phyloP scores from a whole-genome alignment of 2,329 filamentous ascomycete genomes.

The Colletotrichum theobromicola region DNA sequence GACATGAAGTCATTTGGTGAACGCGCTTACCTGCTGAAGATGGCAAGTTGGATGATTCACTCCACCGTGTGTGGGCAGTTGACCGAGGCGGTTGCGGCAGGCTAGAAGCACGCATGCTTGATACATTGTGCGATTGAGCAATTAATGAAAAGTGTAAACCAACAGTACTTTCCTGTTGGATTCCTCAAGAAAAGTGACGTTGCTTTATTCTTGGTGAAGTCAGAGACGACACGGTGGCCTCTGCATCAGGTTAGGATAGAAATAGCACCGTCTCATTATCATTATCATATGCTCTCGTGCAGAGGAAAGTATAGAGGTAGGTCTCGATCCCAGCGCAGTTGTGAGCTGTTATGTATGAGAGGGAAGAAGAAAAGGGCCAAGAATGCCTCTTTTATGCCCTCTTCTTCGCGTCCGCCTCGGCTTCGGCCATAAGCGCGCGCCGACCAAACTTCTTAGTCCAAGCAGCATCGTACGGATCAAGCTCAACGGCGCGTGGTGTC shows the following conservation, averaged over 20 bases:
- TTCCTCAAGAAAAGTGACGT: not conserved
- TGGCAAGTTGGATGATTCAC: not conserved
- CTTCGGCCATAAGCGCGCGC: not conserved
- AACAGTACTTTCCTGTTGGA: not conserved
- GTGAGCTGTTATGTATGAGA: not conserved
- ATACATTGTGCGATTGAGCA: not conserved
- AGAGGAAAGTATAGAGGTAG: not conserved
- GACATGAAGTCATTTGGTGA: conserved; percentile 31
- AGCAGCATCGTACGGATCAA: conserved; percentile 49
- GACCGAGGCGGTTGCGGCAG: not conserved
- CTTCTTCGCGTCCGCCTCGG: not conserved
- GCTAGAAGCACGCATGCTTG: not conserved
- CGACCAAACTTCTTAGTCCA: conserved; percentile 54
- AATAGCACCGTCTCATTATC: not conserved
- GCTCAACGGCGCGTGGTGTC: conserved; percentile 46
- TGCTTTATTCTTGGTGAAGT: not conserved
- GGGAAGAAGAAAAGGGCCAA: not conserved
- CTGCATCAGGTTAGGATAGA: not conserved
- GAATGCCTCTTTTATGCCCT: not conserved
- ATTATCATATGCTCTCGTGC: not conserved
- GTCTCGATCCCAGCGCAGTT: not conserved
- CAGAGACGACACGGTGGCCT: not conserved
- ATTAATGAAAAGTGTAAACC: not conserved
- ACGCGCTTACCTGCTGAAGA: not conserved
- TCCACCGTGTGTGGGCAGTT: not conserved